A percentile compares a stretch with the other conserved stretches of the same genome.
Evolutionary conservation across 2,329 filamentous ascomycete species (phyloP).

Genomic region (Penicillium occitanis): DNA sequence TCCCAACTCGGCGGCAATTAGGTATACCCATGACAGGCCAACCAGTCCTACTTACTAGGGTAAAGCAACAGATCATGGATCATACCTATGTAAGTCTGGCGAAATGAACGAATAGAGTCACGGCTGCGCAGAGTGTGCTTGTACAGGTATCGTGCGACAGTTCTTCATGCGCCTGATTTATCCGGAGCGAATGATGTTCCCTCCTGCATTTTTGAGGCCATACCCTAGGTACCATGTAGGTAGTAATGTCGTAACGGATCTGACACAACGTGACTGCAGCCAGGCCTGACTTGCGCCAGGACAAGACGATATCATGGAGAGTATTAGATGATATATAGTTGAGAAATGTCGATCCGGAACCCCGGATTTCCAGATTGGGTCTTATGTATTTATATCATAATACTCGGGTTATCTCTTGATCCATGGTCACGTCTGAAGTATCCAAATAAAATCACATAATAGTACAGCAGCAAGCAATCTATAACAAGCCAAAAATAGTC

Average conservation of each 20-base stretch:
- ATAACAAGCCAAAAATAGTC: background rate
- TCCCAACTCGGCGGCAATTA: constrained; percentile 1
- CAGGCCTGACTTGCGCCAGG: background rate
- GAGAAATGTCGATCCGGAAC: background rate
- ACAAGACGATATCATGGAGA: background rate
- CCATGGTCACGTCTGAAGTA: background rate
- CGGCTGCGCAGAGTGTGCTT: background rate
- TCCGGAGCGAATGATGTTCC: constrained; percentile 6
- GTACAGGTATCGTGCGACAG: background rate
- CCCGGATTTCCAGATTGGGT: background rate
- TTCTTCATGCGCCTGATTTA: background rate
- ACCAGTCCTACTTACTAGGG: background rate
- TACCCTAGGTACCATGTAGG: background rate
- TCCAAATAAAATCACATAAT: background rate
- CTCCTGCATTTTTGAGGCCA: constrained; percentile 1
- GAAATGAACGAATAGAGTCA: background rate
- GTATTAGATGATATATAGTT: background rate
- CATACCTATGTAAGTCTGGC: background rate
- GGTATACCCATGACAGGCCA: background rate
- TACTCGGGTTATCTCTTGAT: constrained; percentile 1
- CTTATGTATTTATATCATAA: constrained; percentile 11
- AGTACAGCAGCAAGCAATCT: constrained; percentile 7
- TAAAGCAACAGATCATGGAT: background rate
- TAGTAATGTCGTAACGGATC: background rate
- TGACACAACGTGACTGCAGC: background rate